phyloP scores from a whole-genome alignment of 2,329 filamentous ascomycete genomes.

The Fusarium sp. region DNA sequence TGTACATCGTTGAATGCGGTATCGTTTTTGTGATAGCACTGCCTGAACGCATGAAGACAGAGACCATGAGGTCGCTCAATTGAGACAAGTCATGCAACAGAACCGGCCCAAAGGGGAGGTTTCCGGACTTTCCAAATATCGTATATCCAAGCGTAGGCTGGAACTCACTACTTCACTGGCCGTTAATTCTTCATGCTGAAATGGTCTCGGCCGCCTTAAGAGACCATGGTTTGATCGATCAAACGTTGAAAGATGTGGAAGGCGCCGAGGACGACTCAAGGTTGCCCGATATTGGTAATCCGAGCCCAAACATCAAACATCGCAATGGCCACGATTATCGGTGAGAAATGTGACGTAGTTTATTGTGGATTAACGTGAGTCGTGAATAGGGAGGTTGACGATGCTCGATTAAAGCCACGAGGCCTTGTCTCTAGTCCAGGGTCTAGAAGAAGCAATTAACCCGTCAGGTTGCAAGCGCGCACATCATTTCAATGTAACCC shows the following conservation, averaged over 20 bases:
- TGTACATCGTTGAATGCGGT: conserved; percentile 16
- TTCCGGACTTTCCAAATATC: conserved; percentile 26
- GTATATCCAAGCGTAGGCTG: conserved; percentile 9
- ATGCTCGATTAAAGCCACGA: not conserved
- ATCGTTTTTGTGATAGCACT: conserved; percentile 41
- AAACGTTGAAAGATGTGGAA: conserved; percentile 24
- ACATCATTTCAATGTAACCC: conserved; percentile 13
- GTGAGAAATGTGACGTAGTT: not conserved
- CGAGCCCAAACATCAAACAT: conserved; percentile 3
- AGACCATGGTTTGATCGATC: conserved; percentile 35
- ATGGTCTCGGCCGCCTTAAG: conserved; percentile 15
- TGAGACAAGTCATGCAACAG: conserved; percentile 45
- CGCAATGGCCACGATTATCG: not conserved
- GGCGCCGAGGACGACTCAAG: conserved; percentile 10
- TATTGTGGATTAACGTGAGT: not conserved
- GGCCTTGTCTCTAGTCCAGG: not conserved
- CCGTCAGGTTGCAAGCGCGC: conserved; percentile 27
- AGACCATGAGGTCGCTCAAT: conserved; percentile 38
- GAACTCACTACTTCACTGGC: conserved; percentile 17
- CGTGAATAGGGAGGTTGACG: not conserved
- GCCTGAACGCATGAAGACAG: conserved; percentile 40
- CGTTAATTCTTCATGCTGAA: conserved; percentile 16
- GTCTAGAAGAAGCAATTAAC: not conserved
- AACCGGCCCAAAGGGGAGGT: conserved; percentile 26
- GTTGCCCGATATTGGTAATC: conserved; percentile 1